phyloP scores from a whole-genome alignment of 2,329 filamentous ascomycete species.

The Rutstroemia sydowiana region DNA sequence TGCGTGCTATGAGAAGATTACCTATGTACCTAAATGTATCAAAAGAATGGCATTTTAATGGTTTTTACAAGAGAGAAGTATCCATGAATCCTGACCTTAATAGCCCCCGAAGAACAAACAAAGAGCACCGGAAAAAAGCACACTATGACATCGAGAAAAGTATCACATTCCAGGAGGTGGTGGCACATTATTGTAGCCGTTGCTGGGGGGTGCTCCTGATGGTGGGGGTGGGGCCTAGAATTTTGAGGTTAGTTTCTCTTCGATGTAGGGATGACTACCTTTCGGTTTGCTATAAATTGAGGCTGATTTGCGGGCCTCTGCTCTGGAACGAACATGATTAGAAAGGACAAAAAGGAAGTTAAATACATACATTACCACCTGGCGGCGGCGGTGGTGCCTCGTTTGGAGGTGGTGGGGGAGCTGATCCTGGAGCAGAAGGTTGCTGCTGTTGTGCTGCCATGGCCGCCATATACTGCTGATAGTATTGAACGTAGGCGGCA shows the following conservation, averaged over 20 bases:
- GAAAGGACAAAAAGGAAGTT: not conserved
- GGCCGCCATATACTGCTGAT: slow-evolving; percentile 61
- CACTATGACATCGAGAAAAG: not conserved
- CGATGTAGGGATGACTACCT: not conserved
- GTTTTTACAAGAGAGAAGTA: not conserved
- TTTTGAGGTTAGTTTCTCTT: slow-evolving; percentile 9
- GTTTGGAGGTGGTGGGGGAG: slow-evolving; percentile 49
- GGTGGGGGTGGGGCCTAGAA: slow-evolving; percentile 48
- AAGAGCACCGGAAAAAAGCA: not conserved
- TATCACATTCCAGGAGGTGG: slow-evolving; percentile 42
- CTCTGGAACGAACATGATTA: not conserved
- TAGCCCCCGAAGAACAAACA: not conserved
- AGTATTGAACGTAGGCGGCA: slow-evolving; percentile 65
- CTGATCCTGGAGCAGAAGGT: slow-evolving; percentile 39
- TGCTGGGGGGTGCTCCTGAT: slow-evolving; percentile 43
- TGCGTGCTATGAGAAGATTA: too few species aligned
- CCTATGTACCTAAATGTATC: not conserved
- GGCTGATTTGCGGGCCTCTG: not conserved
- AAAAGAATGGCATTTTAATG: not conserved
- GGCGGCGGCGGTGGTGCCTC: slow-evolving; percentile 56
- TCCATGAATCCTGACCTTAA: not conserved
- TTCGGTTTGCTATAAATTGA: too few species aligned
- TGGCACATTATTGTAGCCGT: slow-evolving; percentile 55
- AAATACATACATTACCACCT: slow-evolving; percentile 34
- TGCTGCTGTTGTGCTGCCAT: slow-evolving; percentile 40